Base-by-base conservation (phyloP, 768 basidiomycete genomes). In the Stropharia rugosoannulata region DNA sequence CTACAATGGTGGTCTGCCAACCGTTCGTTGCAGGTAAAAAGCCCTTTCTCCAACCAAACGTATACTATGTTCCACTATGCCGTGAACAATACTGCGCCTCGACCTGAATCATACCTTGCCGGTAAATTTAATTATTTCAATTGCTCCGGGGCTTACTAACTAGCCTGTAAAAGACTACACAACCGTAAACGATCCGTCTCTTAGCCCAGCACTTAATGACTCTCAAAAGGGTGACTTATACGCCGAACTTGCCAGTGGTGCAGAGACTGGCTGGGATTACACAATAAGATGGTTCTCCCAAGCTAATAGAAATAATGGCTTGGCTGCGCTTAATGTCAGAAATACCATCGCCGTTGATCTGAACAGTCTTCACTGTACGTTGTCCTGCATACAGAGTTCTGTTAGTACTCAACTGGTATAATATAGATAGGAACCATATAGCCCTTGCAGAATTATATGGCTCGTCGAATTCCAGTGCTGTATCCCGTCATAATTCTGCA, bases 211-310 rank as follows among this genome's bases (percentile, higher is more conserved):
- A 7, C 71, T 93, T 51, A 89, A 83, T 51, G 85, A 83, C 25
- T 71, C 78, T 1, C 72, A 87, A 64, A 76, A 79, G 40, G 79
- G 80, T 0, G 80, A 75, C 0, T 65, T 98, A n/a, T 97, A 95
- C 63, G 81, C 89, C 5, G 91, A 97, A 66, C 81, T 98, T 18
- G 95, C 95, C 0, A 83, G 80, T 51, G 94, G 92, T 36, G 95
- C 93, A 0, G 95, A 98, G 73, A 83, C 82, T 10, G 93, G 90
- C 25, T 83, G 81, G 81, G 80, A 83, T 61, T 82, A 79, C 54
- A 81, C 80, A 35, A 70, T 77, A 29, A 72, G 84, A 7, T 86
- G 81, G 75, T 76, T 80, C 56, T 62, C 60, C 45, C 61, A 69
- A 1, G 65, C 67, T 5, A 71, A 75, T 42, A 73, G 72, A 5